phyloP scores from a whole-genome alignment of 2,329 filamentous ascomycete genomes.

The Botrytis squamosa region DNA sequence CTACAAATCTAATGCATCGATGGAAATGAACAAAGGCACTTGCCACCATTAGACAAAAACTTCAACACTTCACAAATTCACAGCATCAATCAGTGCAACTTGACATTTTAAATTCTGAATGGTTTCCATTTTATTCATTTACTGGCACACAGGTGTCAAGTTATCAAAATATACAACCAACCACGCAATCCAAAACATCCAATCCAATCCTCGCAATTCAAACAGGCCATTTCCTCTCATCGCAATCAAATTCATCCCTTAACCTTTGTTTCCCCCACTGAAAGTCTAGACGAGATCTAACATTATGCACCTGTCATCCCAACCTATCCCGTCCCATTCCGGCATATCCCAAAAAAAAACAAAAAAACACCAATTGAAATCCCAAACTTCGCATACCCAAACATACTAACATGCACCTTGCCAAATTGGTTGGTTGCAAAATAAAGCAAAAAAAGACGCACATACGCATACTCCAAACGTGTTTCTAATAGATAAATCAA shows the following conservation, averaged over 20 bases:
- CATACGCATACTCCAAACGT: neutral
- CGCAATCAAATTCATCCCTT: neutral
- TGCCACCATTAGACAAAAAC: neutral
- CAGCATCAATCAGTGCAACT: neutral
- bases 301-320: constrained; percentile 11
- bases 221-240: neutral
- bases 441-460: neutral
- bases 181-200: constrained; percentile 3
- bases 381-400: neutral
- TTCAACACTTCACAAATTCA: neutral
- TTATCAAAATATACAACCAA: constrained; percentile 14
- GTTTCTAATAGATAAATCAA: neutral
- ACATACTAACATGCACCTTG: neutral
- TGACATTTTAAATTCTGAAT: neutral
- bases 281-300: constrained; percentile 10
- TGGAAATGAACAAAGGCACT: neutral
- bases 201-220: constrained; percentile 7
- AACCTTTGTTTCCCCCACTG: neutral
- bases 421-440: neutral
- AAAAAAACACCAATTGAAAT: neutral
- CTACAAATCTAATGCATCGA: neutral
- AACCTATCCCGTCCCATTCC: neutral
- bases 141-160: neutral
- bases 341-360: neutral
- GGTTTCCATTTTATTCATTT: neutral